Base-by-base conservation (phyloP, 176 grass and related monocot genomes). In the maize (Zea mays) region DNA sequence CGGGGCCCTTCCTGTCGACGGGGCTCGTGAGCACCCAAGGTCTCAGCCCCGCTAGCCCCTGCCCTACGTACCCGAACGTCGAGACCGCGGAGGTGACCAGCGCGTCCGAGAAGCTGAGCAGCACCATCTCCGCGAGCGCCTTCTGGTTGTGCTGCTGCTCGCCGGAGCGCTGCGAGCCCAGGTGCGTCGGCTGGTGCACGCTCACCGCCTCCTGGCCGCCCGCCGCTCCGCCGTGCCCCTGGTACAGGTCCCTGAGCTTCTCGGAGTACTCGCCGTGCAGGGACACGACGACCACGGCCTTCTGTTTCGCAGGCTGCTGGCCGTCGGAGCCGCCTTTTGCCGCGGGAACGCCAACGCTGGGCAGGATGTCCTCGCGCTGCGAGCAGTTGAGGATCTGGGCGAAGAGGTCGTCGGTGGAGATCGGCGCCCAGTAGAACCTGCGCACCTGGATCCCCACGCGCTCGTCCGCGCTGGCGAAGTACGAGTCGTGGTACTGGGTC, bases 131-230 rank as follows among this genome's bases (percentile, higher is more conserved):
- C 27, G 87, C 74, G 9, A 96, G 14, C 49, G 90, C 93, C 77
- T 96, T 90, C 71, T 88, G 76, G 85, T 96, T 87, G 64, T 96
- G 90, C 9, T 56, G 43, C 65, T 33, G 71, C 76, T 86, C 66
- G 39, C 64, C 79, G 37, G 81, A 58, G 12, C 55, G 78, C 84
- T 97, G 93, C 38, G 4, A 38, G 34, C 68, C 87, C 63, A 93
- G 87, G 36, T 86, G 80, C 75, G 67, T 88, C 19, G 93, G 93
- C 68, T 97, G 88, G 81, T 85, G 80, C 57, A 97, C 79, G 74
- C 71, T 78, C 66, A 97, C 67, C 48, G 43, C 41, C 33, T 41
- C 27, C 27, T 1, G 27, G 27, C 27, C 27, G 27, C 27, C 84
- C 5, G 59, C 64, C 33, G 14, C 62, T 66, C 80, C 55, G 7